These are phyloP conservation scores for Fusarium brachygibbosum DNA, from an alignment of 2,329 filamentous ascomycete species.

Conservation along the genomic window DNA sequence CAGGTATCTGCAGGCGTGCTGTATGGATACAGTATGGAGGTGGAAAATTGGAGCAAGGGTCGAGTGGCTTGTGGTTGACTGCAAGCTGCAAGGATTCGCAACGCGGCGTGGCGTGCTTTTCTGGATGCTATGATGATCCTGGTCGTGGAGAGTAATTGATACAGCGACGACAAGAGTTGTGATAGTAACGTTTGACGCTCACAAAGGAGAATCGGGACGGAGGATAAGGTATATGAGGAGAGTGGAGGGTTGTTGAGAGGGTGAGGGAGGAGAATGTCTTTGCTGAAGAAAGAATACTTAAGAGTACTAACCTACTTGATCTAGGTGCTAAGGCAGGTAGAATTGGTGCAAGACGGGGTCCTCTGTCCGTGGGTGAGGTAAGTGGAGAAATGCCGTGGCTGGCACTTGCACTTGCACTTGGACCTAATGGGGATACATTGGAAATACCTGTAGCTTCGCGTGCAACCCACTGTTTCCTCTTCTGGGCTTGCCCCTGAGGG, in stretches of 20 bases:
- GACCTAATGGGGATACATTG: slow-evolving; percentile 17
- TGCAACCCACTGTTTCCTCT: slow-evolving; percentile 28
- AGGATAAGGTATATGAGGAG: slow-evolving; percentile 7
- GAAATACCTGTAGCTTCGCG: slow-evolving; percentile 6
- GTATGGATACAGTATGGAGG: slow-evolving; percentile 37
- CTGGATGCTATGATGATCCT: slow-evolving; percentile 29
- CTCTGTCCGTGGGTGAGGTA: slow-evolving; percentile 13
- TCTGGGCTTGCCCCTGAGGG: slow-evolving; percentile 35
- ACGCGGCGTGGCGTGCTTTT: slow-evolving; percentile 48
- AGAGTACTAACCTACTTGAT: neutral
- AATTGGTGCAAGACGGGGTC: slow-evolving; percentile 25
- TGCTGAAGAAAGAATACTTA: slow-evolving; percentile 6
- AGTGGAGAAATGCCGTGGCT: slow-evolving; percentile 35
- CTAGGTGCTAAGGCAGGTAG: slow-evolving; percentile 5
- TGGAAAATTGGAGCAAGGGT: slow-evolving; percentile 48
- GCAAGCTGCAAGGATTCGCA: slow-evolving; percentile 42
- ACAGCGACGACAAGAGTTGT: neutral
- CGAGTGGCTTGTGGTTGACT: slow-evolving; percentile 46
- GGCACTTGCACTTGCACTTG: neutral
- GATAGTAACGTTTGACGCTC: neutral
- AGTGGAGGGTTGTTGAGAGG: slow-evolving; percentile 7
- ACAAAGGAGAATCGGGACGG: neutral
- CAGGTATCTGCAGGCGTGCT: slow-evolving; percentile 8
- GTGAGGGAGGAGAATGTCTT: slow-evolving; percentile 23
- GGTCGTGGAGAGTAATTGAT: slow-evolving; percentile 33